A percentile compares a stretch with the other conserved stretches of the same genome.
These are phyloP conservation scores for Penicillium sp. DNA, from an alignment of 2,329 filamentous ascomycete species.

Conservation along the genomic window DNA sequence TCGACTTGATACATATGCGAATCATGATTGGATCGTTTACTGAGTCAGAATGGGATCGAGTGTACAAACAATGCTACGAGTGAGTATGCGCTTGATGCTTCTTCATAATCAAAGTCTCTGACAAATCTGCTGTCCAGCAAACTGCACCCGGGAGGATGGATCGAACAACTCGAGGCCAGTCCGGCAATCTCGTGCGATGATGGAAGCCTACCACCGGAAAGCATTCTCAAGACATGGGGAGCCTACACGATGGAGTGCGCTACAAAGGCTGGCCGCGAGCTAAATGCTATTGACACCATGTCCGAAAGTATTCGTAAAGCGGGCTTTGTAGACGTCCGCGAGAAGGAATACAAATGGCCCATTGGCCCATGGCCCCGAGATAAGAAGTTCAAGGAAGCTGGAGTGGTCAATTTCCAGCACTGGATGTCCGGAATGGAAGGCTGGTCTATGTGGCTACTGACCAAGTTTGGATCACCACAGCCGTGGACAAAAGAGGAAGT, in stretches of 20 bases:
- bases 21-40: conserved; percentile 4
- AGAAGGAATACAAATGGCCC: conserved; percentile 5
- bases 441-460: conserved; percentile 8
- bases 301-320: neutral
- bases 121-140: neutral
- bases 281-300: conserved; percentile 7
- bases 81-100: neutral
- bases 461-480: conserved; percentile 12
- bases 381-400: conserved; percentile 5
- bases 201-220: neutral
- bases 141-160: conserved; percentile 7
- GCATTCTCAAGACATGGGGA: neutral
- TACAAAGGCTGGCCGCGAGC: neutral
- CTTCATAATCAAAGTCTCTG: neutral
- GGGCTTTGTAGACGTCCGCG: conserved; percentile 5
- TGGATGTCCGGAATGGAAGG: conserved; percentile 7
- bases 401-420: conserved; percentile 4
- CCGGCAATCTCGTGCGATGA: conserved; percentile 1
- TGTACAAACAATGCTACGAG: conserved; percentile 1
- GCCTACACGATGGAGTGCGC: neutral
- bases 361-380: conserved; percentile 6
- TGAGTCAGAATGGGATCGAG: neutral
- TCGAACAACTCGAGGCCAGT: conserved; percentile 5
- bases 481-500: conserved; percentile 18
- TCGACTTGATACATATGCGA: conserved; percentile 9